Percentiles rank a stretch among this genome's conserved stretches.
These are phyloP conservation scores for Claviceps citrina DNA, from an alignment of 2,329 filamentous ascomycete genomes.

Conservation along the genomic window DNA sequence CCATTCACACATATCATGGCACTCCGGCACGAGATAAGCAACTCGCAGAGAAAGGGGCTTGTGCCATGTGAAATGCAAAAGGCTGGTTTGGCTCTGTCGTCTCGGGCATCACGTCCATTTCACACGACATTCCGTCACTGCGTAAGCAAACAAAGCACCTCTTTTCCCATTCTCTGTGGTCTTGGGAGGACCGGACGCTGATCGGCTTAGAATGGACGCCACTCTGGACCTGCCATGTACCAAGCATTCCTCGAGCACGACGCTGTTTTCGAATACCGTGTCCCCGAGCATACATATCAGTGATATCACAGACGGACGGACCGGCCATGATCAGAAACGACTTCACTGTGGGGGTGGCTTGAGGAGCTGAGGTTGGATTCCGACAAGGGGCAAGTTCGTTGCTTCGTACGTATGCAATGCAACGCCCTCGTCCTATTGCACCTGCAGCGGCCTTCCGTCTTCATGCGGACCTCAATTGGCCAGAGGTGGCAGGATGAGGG, in stretches of 20 bases:
- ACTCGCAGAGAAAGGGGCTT: background rate
- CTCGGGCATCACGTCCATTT: no score
- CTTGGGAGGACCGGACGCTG: no score
- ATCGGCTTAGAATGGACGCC: no score
- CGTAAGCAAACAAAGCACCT: no score
- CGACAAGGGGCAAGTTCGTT: conserved; percentile 5
- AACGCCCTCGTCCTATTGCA: conserved; percentile 5
- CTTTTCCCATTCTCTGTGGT: no score
- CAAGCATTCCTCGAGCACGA: background rate
- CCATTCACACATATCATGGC: background rate
- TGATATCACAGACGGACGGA: no score
- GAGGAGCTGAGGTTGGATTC: conserved; percentile 4
- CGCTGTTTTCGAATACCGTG: background rate
- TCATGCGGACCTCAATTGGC: conserved; percentile 2
- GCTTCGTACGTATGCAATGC: conserved; percentile 2
- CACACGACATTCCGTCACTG: no score
- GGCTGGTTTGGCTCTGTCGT: conserved; percentile 1
- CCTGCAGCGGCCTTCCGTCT: conserved; percentile 1
- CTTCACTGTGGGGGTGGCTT: no score
- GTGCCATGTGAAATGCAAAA: conserved; percentile 1
- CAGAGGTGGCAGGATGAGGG: background rate
- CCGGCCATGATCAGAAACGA: conserved; percentile 4
- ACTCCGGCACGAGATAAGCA: background rate
- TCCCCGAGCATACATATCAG: no score
- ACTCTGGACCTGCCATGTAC: background rate